A percentile compares a stretch with the other conserved stretches of the same genome.
Evolutionary conservation across 345 rosid genomes (phyloP).

Genomic region (Bruguiera parviflora): DNA sequence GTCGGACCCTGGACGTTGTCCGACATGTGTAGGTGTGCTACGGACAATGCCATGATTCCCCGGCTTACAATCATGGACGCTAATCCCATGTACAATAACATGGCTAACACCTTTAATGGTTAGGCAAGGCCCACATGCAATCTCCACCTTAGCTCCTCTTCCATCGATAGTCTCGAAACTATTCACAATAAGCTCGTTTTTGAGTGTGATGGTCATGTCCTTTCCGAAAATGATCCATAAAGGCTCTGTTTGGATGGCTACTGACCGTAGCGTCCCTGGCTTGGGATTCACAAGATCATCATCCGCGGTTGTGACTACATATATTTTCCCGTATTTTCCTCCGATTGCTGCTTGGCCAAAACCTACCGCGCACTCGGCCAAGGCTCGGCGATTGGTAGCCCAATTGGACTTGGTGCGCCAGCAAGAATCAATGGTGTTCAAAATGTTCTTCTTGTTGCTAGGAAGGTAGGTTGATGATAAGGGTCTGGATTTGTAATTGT

Average conservation of each 20-base stretch:
- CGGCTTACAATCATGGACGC: conserved; percentile 25
- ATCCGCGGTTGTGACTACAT: conserved; percentile 14
- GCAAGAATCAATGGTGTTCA: conserved; percentile 26
- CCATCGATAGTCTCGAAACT: conserved; percentile 31
- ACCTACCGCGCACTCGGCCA: conserved; percentile 24
- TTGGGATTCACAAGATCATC: conserved; percentile 26
- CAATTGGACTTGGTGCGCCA: conserved; percentile 20
- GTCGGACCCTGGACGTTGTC: conserved; percentile 14
- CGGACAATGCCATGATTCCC: conserved; percentile 16
- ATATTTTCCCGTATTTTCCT: conserved; percentile 19
- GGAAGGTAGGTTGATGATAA: neutral
- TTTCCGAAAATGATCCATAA: conserved; percentile 23
- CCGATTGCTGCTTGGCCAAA: conserved; percentile 24
- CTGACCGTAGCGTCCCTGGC: conserved; percentile 26
- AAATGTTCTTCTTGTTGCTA: neutral
- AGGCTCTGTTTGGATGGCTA: conserved; percentile 19
- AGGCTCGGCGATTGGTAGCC: conserved; percentile 19
- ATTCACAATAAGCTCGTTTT: conserved; percentile 24
- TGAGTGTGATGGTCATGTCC: conserved; percentile 17
- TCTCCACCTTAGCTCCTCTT: conserved; percentile 26
- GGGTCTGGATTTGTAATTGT: conserved; percentile 10
- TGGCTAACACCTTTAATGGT: conserved; percentile 25
- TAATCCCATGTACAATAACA: conserved; percentile 30
- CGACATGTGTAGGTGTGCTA: conserved; percentile 22
- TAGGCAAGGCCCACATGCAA: conserved; percentile 20